Evolutionary conservation across 768 basidiomycete genomes (phyloP), one percentile per base, ranked within the genome.

Genomic region (Antrodiella citrinella): DNA sequence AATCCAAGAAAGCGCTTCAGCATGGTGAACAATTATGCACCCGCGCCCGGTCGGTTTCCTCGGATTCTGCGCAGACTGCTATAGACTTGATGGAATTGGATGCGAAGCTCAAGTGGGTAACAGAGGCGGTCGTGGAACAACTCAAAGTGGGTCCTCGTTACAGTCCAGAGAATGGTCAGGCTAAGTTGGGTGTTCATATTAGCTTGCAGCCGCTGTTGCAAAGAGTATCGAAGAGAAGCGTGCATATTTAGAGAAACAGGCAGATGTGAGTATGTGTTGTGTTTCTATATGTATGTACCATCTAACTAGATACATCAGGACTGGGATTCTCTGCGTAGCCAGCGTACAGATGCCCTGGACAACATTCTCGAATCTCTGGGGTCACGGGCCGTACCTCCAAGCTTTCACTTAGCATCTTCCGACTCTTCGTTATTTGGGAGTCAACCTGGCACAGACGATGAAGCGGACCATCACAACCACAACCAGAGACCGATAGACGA

Each of bases 1-100:
- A 87, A 58, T 90, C 89, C 2, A 86, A 90, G 73, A 86, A 86
- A 58, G 89, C 86, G 0, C 75, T 92, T 2, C 81, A 87, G 54
- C 78, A 83, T 35, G 89, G 87, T 1, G 76, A 90, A 67, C 76
- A 82, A 45, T 73, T 91, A 4, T 91, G 90, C 59, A 77, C 77
- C 1, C 73, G 71, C 26, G 86, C 89, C 1, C 80, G 84, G 58
- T 58, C 65, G 1, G 66, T 82, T 19, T 79, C 85, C n/a, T 78
- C 78, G 54, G 68, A 73, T 40, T 87, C 89, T 2, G 78, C 86
- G 0, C 78, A 81, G 54, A 72, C 73, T 35, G 77, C 81, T 0
- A 70, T 88, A 11, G 85, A 89, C 59, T 77, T 90, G 3, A 73
- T 91, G 4, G 83, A 82, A 0, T 72, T 89, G 18, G 86, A 90